Base-by-base conservation (phyloP, 345 rosid species). In the Anastatica hierochuntica region DNA sequence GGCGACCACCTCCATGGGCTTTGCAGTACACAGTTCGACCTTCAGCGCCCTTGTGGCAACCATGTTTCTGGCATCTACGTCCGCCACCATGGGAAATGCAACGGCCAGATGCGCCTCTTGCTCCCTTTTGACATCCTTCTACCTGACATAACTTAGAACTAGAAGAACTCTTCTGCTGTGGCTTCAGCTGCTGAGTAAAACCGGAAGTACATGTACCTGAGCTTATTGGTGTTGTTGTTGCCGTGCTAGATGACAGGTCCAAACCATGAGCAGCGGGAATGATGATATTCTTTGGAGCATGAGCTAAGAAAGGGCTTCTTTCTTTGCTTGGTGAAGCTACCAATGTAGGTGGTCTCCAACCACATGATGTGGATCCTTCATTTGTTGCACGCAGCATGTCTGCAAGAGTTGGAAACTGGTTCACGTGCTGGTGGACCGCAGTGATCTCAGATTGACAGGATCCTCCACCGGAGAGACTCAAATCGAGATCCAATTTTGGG, bases 51-150 rank as follows among this genome's bases (percentile, higher is more conserved):
- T 92, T 92, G 63, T 75, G 86, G 67, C 98, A 88, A 29, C 88
- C 98, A 20, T 70, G 73, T 71, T 74, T 83, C 63, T 84, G 94
- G 70, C 98, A 92, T 74, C 98, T 81, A 44, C 95, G 70, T 38
- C 98, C 98, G 56, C 98, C 96, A 38, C 98, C 98, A 66, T 92
- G 98, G 34, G 96, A 92, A 30, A 92, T 92, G 47, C 98, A 92
- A 43, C 77, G 94, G 16, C 95, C 96, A 14, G 98, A 83, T 44
- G 98, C 96, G 60, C 98, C 96, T 77, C 98, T 88, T 42, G 98
- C 98, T 44, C 98, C 95, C 74, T 88, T 92, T 44, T 77, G 94
- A 71, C 98, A 92, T 54, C 98, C 98, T 64, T 92, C 95, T 14
- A 88, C 72, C 78, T 74, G 94, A 64, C 98, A 92, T 50, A 62